Percentiles rank a stretch among this genome's conserved stretches.
Conservation (phyloP, 192 early-diverging fungal species). For the Geranomyces michiganensis region DNA sequence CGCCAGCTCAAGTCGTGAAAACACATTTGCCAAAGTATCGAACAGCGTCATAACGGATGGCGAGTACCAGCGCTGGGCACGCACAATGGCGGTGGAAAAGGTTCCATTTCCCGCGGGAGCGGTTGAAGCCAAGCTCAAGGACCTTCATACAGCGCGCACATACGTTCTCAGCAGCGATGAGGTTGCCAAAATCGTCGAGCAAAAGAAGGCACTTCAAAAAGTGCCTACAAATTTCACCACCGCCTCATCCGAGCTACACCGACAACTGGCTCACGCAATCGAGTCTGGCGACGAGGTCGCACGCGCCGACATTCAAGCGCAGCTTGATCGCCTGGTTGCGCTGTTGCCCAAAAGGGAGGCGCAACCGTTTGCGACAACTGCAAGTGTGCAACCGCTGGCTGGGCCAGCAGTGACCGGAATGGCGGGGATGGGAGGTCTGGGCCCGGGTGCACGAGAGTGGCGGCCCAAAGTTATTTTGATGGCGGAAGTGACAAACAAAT, state of each 20-base stretch:
- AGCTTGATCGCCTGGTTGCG: conserved; percentile 6
- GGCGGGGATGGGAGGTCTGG: neutral
- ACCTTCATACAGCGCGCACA: conserved; percentile 20
- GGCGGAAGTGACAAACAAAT: conserved; percentile 19
- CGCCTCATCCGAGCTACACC: conserved; percentile 9
- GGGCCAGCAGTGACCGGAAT: neutral
- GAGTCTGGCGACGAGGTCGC: conserved; percentile 8
- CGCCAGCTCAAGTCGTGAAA: conserved; percentile 19
- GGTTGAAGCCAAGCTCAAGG: conserved; percentile 11
- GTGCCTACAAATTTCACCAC: conserved; percentile 21
- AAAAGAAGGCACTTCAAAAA: conserved; percentile 21
- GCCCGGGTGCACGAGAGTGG: neutral
- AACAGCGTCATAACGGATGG: conserved; percentile 21
- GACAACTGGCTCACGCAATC: conserved; percentile 20
- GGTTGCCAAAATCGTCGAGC: conserved; percentile 23
- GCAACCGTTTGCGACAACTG: neutral
- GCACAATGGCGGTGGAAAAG: conserved; percentile 23
- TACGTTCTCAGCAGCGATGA: conserved; percentile 24
- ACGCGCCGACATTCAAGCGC: neutral
- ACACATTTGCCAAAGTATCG: conserved; percentile 32
- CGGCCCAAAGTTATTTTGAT: neutral
- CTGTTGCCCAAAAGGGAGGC: conserved; percentile 8
- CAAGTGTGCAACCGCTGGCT: neutral
- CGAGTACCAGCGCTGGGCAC: conserved; percentile 29
- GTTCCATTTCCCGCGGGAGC: neutral